Conservation (phyloP, 805 yeast genomes). For the Wickerhamiella slavikovae region DNA sequence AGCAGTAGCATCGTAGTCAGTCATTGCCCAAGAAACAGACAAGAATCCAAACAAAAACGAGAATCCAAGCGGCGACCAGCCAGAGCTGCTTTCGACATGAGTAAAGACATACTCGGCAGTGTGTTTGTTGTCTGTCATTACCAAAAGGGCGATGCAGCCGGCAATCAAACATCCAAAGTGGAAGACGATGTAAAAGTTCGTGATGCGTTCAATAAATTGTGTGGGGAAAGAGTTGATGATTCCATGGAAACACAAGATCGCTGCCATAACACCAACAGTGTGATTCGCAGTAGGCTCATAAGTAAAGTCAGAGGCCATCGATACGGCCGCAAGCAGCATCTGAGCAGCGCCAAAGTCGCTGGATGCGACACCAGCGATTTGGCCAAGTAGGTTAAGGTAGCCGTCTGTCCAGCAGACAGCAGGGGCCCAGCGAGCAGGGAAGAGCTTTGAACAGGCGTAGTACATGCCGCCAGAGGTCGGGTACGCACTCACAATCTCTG, state of each 20-base stretch:
- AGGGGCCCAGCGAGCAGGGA: constrained; percentile 24
- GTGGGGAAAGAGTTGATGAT: constrained; percentile 31
- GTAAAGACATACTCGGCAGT: constrained; percentile 28
- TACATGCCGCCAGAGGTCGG: constrained; percentile 65
- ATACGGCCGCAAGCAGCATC: constrained; percentile 17
- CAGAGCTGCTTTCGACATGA: constrained; percentile 25
- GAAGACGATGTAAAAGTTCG: constrained; percentile 31
- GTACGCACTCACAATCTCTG: constrained; percentile 45
- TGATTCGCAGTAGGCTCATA: constrained; percentile 16
- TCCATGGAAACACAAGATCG: constrained; percentile 29
- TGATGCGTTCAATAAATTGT: constrained; percentile 26
- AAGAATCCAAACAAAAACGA: constrained; percentile 33
- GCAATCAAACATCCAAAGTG: constrained; percentile 30
- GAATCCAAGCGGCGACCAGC: constrained; percentile 34
- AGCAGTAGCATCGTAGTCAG: constrained; percentile 58
- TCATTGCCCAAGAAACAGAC: constrained; percentile 32
- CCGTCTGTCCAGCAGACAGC: constrained; percentile 34
- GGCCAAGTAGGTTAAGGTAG: constrained; percentile 25
- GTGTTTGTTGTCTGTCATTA: constrained; percentile 28
- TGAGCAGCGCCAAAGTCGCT: constrained; percentile 19
- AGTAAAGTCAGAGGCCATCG: constrained; percentile 16
- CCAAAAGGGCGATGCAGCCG: constrained; percentile 32
- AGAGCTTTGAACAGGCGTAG: constrained; percentile 25
- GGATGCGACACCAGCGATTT: constrained; percentile 19
- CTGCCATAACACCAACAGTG: constrained; percentile 18